Conservation (phyloP, 2,329 filamentous ascomycete genomes). For the Rhinocladiella mackenziei region DNA sequence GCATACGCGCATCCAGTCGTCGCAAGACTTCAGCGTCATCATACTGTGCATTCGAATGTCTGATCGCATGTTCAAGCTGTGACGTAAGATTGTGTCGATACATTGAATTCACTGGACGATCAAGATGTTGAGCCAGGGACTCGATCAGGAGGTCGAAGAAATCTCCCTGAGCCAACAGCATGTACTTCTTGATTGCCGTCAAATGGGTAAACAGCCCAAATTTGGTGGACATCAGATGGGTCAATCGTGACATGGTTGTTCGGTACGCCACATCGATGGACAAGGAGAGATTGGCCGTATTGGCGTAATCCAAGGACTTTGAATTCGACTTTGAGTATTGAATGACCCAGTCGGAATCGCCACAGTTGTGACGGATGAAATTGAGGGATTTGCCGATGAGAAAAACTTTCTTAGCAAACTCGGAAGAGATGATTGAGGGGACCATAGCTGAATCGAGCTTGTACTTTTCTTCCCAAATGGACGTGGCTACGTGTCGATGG, state of each 20-base stretch:
- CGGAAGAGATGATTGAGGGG: slow-evolving; percentile 84
- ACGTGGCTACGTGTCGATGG: slow-evolving; percentile 60
- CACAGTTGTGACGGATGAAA: slow-evolving; percentile 94
- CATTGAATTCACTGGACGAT: slow-evolving; percentile 91
- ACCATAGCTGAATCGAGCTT: slow-evolving; percentile 80
- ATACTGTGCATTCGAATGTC: slow-evolving; percentile 94
- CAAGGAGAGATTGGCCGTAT: slow-evolving; percentile 72
- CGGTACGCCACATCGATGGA: slow-evolving; percentile 98
- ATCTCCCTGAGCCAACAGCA: slow-evolving; percentile 90
- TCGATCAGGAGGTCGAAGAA: slow-evolving; percentile 98
- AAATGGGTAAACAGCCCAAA: slow-evolving; percentile 94
- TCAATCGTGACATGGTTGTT: slow-evolving; percentile 92
- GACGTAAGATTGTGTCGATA: slow-evolving; percentile 95
- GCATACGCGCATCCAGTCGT: slow-evolving; percentile 93
- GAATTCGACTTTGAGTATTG: slow-evolving; percentile 89
- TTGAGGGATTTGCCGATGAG: slow-evolving; percentile 97
- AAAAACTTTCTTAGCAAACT: slow-evolving; percentile 95
- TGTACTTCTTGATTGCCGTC: slow-evolving; percentile 86
- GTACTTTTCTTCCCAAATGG: slow-evolving; percentile 98
- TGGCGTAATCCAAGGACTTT: slow-evolving; percentile 89
- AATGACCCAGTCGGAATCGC: slow-evolving; percentile 92
- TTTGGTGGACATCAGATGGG: slow-evolving; percentile 88
- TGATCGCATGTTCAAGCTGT: slow-evolving; percentile 95
- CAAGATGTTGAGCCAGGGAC: slow-evolving; percentile 84
- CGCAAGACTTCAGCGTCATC: slow-evolving; percentile 88